Evolutionary conservation across 2,329 filamentous ascomycete species (phyloP), one percentile per base, ranked within the genome.

Genomic region (Colletotrichum liriopes): DNA sequence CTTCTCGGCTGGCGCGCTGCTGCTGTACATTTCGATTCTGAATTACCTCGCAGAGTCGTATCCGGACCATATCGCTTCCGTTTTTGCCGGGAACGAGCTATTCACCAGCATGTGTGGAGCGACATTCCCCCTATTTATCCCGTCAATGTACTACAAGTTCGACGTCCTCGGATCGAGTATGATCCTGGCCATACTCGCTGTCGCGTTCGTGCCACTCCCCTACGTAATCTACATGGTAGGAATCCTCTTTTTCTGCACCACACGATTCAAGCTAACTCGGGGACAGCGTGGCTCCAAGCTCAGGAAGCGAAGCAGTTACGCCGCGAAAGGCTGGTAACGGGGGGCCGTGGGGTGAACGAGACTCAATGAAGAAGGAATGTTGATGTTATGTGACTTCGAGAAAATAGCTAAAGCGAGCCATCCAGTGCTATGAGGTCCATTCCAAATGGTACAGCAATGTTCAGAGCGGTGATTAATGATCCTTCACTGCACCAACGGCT

Each of bases 161-260:
- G 45, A 23, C 23, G 23, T 70, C 1, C 55, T 72, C 2, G 65
- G 65, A 3, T 65, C 70, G 52, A 72, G 65, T 2, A 72, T 70
- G n/a, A 29, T 70, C 5, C 12, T 70, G 0, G 65, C 70, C 2
- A 72, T 72, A 11, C 51, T 72, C 35, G 70, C 66, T 1, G 47
- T 72, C 8, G 45, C 66, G 2, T 69, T 70, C 37, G 54, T 60
- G 23, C 70, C 70, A 6, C 20, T 72, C 29, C 70, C 70, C 1
- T 72, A 60, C 5, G n/a, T 70, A 14, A 9, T 72, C 73, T 74
- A 73, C 49, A 69, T 74, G 72, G 67, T 72, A 67, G 71, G 73
- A 49, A 67, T 56, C 26, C 37, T 3, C 8, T 4, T 37, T 65
- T 35, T 3, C 7, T 2, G 29, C 26, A 4, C n/a, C n/a, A 3